Conservation (phyloP, 2,329 filamentous ascomycete species). For the Cercospora sojina region DNA sequence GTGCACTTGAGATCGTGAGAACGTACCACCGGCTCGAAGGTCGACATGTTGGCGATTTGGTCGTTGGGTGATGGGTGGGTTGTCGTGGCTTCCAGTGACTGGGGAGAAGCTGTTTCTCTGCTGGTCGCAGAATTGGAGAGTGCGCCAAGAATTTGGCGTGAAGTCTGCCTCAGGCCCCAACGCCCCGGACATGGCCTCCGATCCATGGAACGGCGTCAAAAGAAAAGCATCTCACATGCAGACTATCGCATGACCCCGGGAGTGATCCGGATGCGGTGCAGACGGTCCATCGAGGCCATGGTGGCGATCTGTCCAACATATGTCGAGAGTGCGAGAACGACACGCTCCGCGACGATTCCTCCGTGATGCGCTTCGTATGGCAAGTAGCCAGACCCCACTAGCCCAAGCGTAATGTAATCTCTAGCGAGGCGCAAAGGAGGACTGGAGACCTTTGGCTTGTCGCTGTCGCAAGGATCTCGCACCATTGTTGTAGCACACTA, state of each 20-base stretch:
- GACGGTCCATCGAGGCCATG: not conserved
- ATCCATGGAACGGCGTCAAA: not conserved
- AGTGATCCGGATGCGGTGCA: not conserved
- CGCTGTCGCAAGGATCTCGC: conserved; percentile 8
- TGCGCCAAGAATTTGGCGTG: conserved; percentile 2
- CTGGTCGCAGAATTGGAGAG: conserved; percentile 2
- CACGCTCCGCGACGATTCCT: not conserved
- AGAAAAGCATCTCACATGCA: conserved; percentile 1
- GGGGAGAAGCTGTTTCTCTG: not conserved
- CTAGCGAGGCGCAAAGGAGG: conserved; percentile 11
- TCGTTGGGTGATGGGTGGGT: conserved; percentile 18
- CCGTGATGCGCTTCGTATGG: not conserved
- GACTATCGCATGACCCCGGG: not conserved
- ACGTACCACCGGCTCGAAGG: conserved; percentile 66
- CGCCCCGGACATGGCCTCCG: not conserved
- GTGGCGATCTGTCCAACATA: not conserved
- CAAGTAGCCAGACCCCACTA: conserved; percentile 9
- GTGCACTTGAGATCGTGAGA: not conserved
- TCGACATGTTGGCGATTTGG: conserved; percentile 57
- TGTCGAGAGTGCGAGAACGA: not conserved
- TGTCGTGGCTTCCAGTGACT: conserved; percentile 4
- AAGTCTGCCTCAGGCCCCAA: not conserved
- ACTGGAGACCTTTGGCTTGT: conserved; percentile 5
- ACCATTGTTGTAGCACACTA: conserved; percentile 9
- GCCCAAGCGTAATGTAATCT: not conserved